Base-by-base conservation (phyloP, 192 early-diverging fungal species). In the Coemansia sp. region DNA sequence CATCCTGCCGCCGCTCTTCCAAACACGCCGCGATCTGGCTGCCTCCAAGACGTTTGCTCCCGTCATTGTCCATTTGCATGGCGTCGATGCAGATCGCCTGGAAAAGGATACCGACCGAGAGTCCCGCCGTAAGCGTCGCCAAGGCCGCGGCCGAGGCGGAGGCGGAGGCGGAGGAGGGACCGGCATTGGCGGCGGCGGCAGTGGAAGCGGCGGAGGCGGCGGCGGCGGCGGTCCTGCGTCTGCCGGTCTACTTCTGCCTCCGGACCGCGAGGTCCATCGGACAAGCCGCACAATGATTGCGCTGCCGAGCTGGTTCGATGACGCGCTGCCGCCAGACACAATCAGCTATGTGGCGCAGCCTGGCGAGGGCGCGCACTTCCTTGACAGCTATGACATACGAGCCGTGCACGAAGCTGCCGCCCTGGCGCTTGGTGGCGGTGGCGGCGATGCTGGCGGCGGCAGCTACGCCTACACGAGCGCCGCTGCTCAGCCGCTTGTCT, bases 101-200 rank as follows among this genome's bases (percentile, higher is more conserved):
- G 94, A 95, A 66, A 88, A 88, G 73, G 94, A 97, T 64, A 81
- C 89, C 2, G 91, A 94, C 59, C 82, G 94, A 60, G 94, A 95
- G 58, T 80, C 86, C 23, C 87, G 94, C 38, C 89, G 94, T 36
- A 96, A 95, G 73, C 85, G 94, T 49, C 81, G 94, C 15, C 93
- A 94, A 74, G 92, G 88, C 23, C 83, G 92, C 34, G 90, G 93
- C 15, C 80, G 90, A 46, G 68, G 20, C 41, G 51, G 20, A 12
- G 38, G 48, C 12, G 44, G 23, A 45, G 72, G 36, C 16, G 63
- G 48, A 5, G 5, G 26, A 21, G 59, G 39, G 18, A 4, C 41
- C 14, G 5, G 34, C 36, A 41, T 41, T 39, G 35, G 64, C 7
- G 51, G 51, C 23, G 16, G 39, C 68, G 68, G 68, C 20, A 16